Percentiles rank a stretch among this genome's conserved stretches.
Evolutionary conservation across 805 yeast genomes (phyloP).

Genomic region (Pichia californica): DNA sequence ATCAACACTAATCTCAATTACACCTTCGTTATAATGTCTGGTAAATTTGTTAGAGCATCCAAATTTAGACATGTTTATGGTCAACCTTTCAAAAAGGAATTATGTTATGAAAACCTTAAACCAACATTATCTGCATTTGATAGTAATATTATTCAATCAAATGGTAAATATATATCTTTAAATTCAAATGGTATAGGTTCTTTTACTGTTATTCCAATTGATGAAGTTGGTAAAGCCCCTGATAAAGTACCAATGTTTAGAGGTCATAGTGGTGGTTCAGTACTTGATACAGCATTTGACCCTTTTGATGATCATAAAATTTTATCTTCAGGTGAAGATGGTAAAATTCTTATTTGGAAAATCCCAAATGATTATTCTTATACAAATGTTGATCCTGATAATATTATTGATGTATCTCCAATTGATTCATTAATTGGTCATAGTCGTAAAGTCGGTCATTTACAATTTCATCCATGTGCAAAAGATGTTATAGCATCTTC

Average conservation of each 20-base stretch:
- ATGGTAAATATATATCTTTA: slow-evolving; percentile 78
- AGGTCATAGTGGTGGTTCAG: slow-evolving; percentile 95
- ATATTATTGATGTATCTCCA: slow-evolving; percentile 65
- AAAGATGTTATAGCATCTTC: slow-evolving; percentile 81
- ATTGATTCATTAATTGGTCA: slow-evolving; percentile 73
- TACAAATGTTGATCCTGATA: slow-evolving; percentile 45
- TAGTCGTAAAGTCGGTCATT: slow-evolving; percentile 87
- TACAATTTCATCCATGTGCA: slow-evolving; percentile 85
- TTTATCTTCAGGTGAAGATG: slow-evolving; percentile 77
- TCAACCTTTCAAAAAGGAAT: slow-evolving; percentile 69
- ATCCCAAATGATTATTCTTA: slow-evolving; percentile 79
- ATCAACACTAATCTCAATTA: too few species aligned
- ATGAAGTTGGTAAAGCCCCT: slow-evolving; percentile 86
- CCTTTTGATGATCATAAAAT: slow-evolving; percentile 76
- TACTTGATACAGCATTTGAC: slow-evolving; percentile 90
- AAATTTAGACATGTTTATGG: slow-evolving; percentile 96
- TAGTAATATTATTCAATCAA: slow-evolving; percentile 79
- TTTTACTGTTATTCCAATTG: slow-evolving; percentile 84
- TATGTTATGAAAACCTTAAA: slow-evolving; percentile 67
- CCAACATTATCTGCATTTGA: slow-evolving; percentile 95
- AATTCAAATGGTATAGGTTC: slow-evolving; percentile 97
- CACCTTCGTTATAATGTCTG: slow-evolving; percentile 49
- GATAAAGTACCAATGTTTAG: slow-evolving; percentile 90
- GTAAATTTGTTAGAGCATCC: slow-evolving; percentile 91
- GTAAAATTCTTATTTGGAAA: slow-evolving; percentile 77